Conservation (phyloP, 148 eudicot species). For the Fallopia convolvulus region DNA sequence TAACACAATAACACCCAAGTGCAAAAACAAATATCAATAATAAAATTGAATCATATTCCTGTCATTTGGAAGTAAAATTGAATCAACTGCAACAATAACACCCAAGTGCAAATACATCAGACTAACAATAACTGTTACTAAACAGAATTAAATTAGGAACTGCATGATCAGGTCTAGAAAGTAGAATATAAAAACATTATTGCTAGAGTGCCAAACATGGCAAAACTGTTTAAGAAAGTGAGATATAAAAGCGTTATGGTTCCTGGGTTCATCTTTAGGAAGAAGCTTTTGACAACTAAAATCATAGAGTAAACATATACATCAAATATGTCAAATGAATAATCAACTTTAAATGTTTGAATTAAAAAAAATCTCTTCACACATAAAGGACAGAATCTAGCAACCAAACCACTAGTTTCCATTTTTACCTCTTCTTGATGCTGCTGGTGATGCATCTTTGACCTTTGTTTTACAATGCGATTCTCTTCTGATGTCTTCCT, state of each 20-base stretch:
- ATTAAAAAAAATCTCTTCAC: not conserved
- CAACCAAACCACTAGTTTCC: not conserved
- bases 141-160: no score
- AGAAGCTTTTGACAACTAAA: not conserved
- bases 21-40: no score
- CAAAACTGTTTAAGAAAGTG: no score
- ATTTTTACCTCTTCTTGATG: conserved; percentile 54
- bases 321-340: not conserved
- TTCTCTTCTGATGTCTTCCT: conserved; percentile 35
- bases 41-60: no score
- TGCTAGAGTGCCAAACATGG: no score
- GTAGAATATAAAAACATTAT: no score
- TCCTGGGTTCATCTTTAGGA: not conserved
- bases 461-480: conserved; percentile 45
- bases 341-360: not conserved
- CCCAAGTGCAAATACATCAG: no score
- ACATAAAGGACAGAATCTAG: not conserved
- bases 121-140: no score
- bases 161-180: no score
- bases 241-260: not conserved
- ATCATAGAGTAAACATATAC: not conserved
- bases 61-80: no score
- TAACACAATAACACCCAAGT: not conserved
- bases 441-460: conserved; percentile 47
- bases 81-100: no score